These are phyloP conservation scores for Cryphonectria nitschkei DNA, from an alignment of 2,329 filamentous ascomycete genomes.

Conservation along the genomic window DNA sequence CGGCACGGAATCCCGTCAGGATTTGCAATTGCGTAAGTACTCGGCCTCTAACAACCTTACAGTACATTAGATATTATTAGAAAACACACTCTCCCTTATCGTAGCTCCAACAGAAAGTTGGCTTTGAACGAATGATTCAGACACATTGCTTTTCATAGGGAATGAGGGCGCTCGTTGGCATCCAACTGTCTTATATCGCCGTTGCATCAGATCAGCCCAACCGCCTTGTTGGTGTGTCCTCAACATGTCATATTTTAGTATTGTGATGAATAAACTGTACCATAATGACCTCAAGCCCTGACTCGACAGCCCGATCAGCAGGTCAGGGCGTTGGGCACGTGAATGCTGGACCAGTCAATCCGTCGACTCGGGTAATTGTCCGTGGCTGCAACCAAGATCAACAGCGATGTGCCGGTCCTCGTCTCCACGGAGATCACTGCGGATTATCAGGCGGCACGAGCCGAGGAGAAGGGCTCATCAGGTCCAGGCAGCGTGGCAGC, in stretches of 20 bases:
- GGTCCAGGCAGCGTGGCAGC: background rate
- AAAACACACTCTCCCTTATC: background rate
- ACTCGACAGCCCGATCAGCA: background rate
- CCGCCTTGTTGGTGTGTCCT: background rate
- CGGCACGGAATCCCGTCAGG: background rate
- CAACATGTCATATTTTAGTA: background rate
- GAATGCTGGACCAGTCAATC: background rate
- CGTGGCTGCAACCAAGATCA: background rate
- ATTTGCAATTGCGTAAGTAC: background rate
- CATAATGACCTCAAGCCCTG: background rate
- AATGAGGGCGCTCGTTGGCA: background rate
- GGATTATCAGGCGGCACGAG: conserved; percentile 2
- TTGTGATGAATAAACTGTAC: too few relatives aligned
- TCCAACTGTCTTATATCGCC: background rate
- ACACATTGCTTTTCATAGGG: background rate
- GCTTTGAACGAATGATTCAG: background rate
- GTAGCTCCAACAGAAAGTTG: too few relatives aligned
- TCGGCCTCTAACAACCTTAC: too few relatives aligned
- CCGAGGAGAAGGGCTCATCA: background rate
- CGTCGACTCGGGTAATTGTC: background rate
- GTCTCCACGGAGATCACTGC: background rate
- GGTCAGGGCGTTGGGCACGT: background rate
- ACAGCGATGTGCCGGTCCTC: background rate
- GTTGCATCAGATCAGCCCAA: background rate
- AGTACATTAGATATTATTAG: background rate